Evolutionary conservation across 2,329 filamentous ascomycete species (phyloP).

Genomic region (Penicillium sp.): DNA sequence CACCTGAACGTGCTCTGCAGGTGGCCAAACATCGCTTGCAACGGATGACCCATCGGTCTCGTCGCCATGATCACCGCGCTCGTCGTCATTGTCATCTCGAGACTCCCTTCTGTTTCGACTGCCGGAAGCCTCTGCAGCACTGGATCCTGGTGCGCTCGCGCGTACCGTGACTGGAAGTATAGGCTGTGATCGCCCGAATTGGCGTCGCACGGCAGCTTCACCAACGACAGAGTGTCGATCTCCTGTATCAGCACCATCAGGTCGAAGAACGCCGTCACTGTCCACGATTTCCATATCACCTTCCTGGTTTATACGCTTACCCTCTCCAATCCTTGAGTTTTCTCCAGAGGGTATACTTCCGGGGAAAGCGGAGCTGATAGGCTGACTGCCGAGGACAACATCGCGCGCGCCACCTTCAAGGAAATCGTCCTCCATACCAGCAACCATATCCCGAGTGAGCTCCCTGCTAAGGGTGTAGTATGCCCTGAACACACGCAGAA

Average conservation of each 20-base stretch:
- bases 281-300: slow-evolving; percentile 70
- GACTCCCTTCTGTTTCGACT: slow-evolving; percentile 22
- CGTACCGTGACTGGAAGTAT: slow-evolving; percentile 39
- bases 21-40: slow-evolving; percentile 44
- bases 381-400: slow-evolving; percentile 74
- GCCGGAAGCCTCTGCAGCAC: slow-evolving; percentile 17
- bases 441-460: slow-evolving; percentile 81
- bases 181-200: slow-evolving; percentile 40
- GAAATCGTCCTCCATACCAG: slow-evolving; percentile 77
- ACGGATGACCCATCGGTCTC: slow-evolving; percentile 34
- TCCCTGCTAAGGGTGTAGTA: slow-evolving; percentile 92
- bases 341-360: slow-evolving; percentile 70
- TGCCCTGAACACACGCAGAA: slow-evolving; percentile 87
- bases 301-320: slow-evolving; percentile 66
- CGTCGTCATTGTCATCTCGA: slow-evolving; percentile 27
- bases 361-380: slow-evolving; percentile 78
- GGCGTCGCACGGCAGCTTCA: slow-evolving; percentile 47
- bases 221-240: slow-evolving; percentile 66
- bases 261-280: slow-evolving; percentile 63
- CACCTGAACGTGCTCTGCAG: slow-evolving; percentile 42
- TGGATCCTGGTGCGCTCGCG: slow-evolving; percentile 24
- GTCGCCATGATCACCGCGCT: slow-evolving; percentile 27
- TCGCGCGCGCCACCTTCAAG: slow-evolving; percentile 77
- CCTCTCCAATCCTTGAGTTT: slow-evolving; percentile 64
- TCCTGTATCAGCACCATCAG: slow-evolving; percentile 65